These are phyloP conservation scores for Waitea zeae DNA, from an alignment of 1,284 basidiomycete genomes.

Conservation along the genomic window DNA sequence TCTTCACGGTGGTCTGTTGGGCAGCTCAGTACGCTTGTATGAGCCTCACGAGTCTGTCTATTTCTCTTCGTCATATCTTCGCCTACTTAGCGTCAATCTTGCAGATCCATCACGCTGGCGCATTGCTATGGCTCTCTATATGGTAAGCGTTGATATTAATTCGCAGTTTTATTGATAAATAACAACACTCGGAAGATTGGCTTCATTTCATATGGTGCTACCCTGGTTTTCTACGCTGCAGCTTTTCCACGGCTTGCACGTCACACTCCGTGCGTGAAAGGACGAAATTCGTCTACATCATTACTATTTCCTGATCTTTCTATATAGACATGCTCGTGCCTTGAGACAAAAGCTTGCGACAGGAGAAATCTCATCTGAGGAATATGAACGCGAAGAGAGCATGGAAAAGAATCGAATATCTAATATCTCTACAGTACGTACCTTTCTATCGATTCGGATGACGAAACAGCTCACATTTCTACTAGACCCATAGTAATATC, in stretches of 20 bases:
- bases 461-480: too few relatives aligned
- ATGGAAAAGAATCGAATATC: conserved; percentile 74
- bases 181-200: too few relatives aligned
- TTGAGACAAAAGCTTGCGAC: conserved; percentile 39
- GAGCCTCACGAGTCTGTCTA: conserved; percentile 39
- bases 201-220: conserved; percentile 61
- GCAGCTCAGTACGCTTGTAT: conserved; percentile 65
- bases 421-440: conserved; percentile 76
- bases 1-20: conserved; percentile 63
- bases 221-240: conserved; percentile 70
- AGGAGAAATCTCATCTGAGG: conserved; percentile 38
- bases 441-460: too few relatives aligned
- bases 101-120: conserved; percentile 54
- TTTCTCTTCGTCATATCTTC: background rate
- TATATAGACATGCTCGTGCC: conserved; percentile 28
- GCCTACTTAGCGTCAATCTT: too few relatives aligned
- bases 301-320: background rate
- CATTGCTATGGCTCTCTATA: conserved; percentile 62
- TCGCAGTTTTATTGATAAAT: too few relatives aligned
- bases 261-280: conserved; percentile 39
- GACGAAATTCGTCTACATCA: background rate
- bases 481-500: conserved; percentile 59
- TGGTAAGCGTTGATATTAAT: too few relatives aligned
- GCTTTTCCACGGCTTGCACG: conserved; percentile 70
- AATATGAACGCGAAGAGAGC: conserved; percentile 62